phyloP scores from a whole-genome alignment of 2,329 filamentous ascomycete genomes.

The Pseudocercospora ulei region DNA sequence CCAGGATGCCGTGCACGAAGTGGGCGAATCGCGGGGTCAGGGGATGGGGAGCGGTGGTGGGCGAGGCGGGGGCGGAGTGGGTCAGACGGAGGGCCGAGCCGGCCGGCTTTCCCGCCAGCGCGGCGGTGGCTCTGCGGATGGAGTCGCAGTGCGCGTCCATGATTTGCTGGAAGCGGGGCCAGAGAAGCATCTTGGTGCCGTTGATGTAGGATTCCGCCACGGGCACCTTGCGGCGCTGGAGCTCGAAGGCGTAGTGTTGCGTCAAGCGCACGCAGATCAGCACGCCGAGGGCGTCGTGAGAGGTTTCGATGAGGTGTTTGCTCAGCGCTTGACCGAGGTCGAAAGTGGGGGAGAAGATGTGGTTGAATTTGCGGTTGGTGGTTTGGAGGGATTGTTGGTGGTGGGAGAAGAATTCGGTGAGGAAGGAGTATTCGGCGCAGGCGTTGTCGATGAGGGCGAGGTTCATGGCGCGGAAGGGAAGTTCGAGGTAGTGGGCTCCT shows the following conservation, averaged over 20 bases:
- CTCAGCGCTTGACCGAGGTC: constrained; percentile 69
- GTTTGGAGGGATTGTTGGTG: constrained; percentile 58
- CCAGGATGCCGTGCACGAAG: constrained; percentile 72
- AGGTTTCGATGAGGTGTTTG: constrained; percentile 63
- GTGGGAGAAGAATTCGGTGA: constrained; percentile 79
- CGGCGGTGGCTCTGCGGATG: constrained; percentile 51
- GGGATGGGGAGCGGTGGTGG: constrained; percentile 76
- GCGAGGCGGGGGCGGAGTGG: constrained; percentile 45
- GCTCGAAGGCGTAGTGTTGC: constrained; percentile 85
- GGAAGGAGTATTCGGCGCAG: constrained; percentile 86
- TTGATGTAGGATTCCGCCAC: constrained; percentile 88
- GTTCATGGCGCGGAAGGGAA: constrained; percentile 89
- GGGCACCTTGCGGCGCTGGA: constrained; percentile 83
- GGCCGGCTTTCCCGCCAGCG: constrained; percentile 42
- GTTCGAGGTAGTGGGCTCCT: constrained; percentile 73
- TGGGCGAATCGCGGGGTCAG: constrained; percentile 94
- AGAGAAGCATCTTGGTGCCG: constrained; percentile 87
- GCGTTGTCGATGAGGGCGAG: constrained; percentile 88
- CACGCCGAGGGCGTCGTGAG: constrained; percentile 74
- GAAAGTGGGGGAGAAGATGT: constrained; percentile 85
- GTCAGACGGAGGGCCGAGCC: constrained; percentile 49
- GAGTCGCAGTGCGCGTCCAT: constrained; percentile 92
- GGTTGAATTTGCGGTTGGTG: constrained; percentile 72
- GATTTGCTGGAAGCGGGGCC: constrained; percentile 87
- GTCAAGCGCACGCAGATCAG: constrained; percentile 88